Evolutionary conservation across 768 basidiomycete genomes (phyloP), one percentile per base, ranked within the genome.

Genomic region (Lactarius tabidus): DNA sequence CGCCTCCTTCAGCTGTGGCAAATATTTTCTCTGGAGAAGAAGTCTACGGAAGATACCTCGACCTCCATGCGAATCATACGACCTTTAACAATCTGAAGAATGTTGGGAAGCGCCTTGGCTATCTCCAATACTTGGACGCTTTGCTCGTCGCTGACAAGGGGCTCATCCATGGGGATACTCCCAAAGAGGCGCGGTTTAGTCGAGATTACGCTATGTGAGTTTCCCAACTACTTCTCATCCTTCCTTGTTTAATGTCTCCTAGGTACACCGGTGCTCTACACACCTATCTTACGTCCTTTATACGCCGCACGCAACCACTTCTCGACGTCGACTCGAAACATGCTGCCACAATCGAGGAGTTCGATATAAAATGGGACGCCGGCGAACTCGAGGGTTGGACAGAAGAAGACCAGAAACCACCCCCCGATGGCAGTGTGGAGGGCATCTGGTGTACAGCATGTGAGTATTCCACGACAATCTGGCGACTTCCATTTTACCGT

Each of bases 11-110:
- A 93, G 92, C 90, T 60, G 81, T 93, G 62, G 88, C 90, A 39
- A 76, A 91, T 57, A 76, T 96, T 70, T 99, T 99, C 78, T 96
- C 95, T 15, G 97, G 97, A 38, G 96, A 98, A 79, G 97, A 99
- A 74, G 84, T 84, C 9, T 93, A 95, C 70, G 97, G 97, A 59
- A 91, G 91, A 76, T 98, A 96, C 74, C 84, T 98, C 66, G 97
- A 99, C 75, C 75, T 99, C 63, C 92, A 98, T 75, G 80, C 86
- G 57, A 88, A 91, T 65, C 97, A 98, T 71, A 84, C 89, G 56
- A 80, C 90, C 57, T 98, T 91, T 78, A 87, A 85, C 79, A 99
- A 99, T 76, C 76, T 99, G 69, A 92, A 91, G 77, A 85, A 88
- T 64, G 84, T 95, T 57, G 84, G 87, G 57, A 92, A 89, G 73